phyloP scores from a whole-genome alignment of 257 asterid species.

The Solanum paucissectum region DNA sequence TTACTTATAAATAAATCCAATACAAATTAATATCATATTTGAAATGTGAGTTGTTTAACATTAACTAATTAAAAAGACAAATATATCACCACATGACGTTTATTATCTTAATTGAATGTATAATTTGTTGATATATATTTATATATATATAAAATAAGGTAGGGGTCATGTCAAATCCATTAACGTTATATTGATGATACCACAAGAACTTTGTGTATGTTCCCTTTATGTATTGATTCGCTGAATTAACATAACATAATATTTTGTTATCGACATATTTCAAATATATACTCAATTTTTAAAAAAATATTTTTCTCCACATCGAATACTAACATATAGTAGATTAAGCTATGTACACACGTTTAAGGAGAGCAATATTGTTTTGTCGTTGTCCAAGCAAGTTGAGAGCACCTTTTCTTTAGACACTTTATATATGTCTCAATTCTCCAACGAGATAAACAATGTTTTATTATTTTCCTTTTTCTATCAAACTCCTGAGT shows the following conservation, averaged over 20 bases:
- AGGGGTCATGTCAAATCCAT: not conserved
- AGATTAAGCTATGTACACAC: not conserved
- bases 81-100: too few relatives aligned
- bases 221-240: not conserved
- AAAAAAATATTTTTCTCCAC: accelerated
- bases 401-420: not conserved
- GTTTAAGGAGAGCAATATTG: not conserved
- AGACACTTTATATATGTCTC: not conserved
- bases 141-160: not conserved
- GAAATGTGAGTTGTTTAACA: too few relatives aligned
- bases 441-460: not conserved
- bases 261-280: not conserved
- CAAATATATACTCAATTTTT: not conserved
- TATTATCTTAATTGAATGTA: too few relatives aligned
- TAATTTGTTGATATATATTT: too few relatives aligned
- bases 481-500: not conserved
- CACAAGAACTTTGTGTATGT: not conserved
- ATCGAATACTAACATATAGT: not conserved
- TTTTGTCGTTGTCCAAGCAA: not conserved
- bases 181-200: not conserved
- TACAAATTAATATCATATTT: too few relatives aligned
- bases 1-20: too few relatives aligned
- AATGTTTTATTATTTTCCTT: not conserved
- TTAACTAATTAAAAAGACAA: too few relatives aligned
- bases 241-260: not conserved